Conservation (phyloP, 2,329 filamentous ascomycete genomes). For the Talaromyces sp. region DNA sequence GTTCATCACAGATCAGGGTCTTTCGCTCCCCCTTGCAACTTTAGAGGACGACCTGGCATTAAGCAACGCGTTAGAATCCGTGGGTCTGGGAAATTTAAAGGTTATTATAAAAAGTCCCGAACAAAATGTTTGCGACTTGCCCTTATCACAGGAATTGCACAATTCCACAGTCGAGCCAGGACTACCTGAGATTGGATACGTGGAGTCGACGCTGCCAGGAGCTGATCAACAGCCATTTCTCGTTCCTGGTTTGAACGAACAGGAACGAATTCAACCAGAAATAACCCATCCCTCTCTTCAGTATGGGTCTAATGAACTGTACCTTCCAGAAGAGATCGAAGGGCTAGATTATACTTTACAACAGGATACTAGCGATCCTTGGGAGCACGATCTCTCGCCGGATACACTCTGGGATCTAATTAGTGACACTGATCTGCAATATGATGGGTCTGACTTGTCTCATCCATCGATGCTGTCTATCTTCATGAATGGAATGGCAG, state of each 20-base stretch:
- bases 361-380: neutral
- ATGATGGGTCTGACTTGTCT: neutral
- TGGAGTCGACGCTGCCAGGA: neutral
- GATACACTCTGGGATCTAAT: neutral
- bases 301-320: neutral
- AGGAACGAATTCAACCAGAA: neutral
- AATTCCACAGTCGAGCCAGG: neutral
- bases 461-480: neutral
- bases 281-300: neutral
- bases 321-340: neutral
- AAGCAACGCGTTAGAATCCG: neutral
- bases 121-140: neutral
- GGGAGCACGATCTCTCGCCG: neutral
- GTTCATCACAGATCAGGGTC: conserved; percentile 17
- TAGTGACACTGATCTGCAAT: neutral
- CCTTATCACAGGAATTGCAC: neutral
- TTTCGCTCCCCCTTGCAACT: neutral
- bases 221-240: neutral
- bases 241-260: neutral
- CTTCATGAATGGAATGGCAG: neutral
- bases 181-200: neutral
- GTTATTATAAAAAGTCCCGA: neutral
- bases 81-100: neutral
- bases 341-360: neutral
- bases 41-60: neutral